Base-by-base conservation (phyloP, 176 grass and related monocot species). In the Areca catechu region DNA sequence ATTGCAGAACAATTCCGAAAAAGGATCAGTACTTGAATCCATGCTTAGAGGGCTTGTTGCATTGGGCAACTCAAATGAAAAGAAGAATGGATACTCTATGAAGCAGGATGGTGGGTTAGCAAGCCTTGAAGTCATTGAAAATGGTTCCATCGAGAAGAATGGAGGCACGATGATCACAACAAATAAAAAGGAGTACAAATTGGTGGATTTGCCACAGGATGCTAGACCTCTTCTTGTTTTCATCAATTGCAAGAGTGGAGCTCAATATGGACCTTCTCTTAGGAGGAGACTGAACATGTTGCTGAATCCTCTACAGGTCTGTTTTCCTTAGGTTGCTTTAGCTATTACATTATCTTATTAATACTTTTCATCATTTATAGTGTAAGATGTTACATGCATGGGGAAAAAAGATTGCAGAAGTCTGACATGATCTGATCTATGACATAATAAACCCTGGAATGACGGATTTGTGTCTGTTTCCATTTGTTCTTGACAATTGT, bases 221-320 rank as follows among this genome's bases (percentile, higher is more conserved):
- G 85, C 53, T 3, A 84, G 74, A 48, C 91, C 91, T 62, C 71
- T 96, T 60, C 86, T 90, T 70, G 86, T 96, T 79, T 96, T 96
- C 77, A 87, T 96, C 62, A 96, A 96, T n/a, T 64, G 71, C 64
- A 96, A 82, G 71, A 96, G 91, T 65, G 91, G 91, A 79, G 86
- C 76, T 4, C 77, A 50, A 62, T 69, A 87, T 69, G 86, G 91
- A n/a, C 49, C 57, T 55, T 86, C 85, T 84, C 74, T 96, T 57
- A 83, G 77, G 69, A 96, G 82, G 83, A 96, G 78, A 74, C 65
- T 96, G 43, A 87, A 90, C 74, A 82, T 83, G 74, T 51, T 96
- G 53, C 58, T 96, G 57, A 96, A 96, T 69, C 86, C 91, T 4
- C 64, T 96, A 67, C 91, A 96, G 86, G 91, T 96, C 77, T 54